phyloP scores from a whole-genome alignment of 257 asterid genomes.

The Solanum chiquidenum region DNA sequence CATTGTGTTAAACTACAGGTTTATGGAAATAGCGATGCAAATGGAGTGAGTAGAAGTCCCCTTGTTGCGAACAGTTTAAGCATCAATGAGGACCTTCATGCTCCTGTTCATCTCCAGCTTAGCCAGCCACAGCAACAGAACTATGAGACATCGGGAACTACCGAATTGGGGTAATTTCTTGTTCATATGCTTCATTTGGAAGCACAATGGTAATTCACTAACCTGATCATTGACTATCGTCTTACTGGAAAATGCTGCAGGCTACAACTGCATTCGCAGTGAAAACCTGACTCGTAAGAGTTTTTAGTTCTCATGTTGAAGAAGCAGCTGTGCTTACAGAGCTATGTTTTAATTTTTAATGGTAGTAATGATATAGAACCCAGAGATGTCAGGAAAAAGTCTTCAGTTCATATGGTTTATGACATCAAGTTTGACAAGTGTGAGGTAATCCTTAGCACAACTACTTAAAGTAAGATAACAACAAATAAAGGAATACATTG shows the following conservation, averaged over 20 bases:
- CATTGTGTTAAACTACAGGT: constrained; percentile 26
- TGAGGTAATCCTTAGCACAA: constrained; percentile 12
- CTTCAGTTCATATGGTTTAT: neutral
- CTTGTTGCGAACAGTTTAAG: constrained; percentile 22
- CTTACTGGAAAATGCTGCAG: constrained; percentile 21
- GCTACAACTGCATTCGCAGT: constrained; percentile 23
- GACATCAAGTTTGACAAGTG: constrained; percentile 2
- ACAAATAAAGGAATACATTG: constrained; percentile 14
- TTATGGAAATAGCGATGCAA: constrained; percentile 33
- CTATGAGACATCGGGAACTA: constrained; percentile 19
- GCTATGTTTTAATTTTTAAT: constrained; percentile 1
- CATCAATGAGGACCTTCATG: constrained; percentile 42
- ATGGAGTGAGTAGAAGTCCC: constrained; percentile 26
- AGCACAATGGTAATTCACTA: neutral
- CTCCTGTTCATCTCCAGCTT: constrained; percentile 59
- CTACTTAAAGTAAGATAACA: neutral
- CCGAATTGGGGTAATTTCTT: constrained; percentile 37
- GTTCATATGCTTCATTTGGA: neutral
- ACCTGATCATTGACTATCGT: constrained; percentile 3
- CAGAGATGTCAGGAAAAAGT: neutral
- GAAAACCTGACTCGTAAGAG: constrained; percentile 6
- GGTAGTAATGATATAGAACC: neutral
- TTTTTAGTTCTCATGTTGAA: neutral
- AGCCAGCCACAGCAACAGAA: constrained; percentile 61
- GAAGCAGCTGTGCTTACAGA: neutral